Base-by-base conservation (phyloP, 371 early-diverging fungal species). In the Syncephalis plumigaleata region DNA sequence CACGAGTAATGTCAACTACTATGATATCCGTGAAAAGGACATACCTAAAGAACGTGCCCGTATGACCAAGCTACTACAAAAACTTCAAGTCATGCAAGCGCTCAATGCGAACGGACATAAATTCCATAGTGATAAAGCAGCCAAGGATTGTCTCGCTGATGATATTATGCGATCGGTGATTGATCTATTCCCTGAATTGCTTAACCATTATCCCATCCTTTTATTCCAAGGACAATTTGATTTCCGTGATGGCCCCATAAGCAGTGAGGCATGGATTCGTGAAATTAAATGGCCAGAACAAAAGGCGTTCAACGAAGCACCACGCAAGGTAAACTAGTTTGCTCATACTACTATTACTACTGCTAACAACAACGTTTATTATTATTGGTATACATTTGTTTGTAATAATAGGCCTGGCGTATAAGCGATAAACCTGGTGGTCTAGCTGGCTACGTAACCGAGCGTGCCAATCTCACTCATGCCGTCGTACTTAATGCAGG, bases 191-290 rank as follows among this genome's bases (percentile, higher is more conserved):
- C 61, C 61, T 0, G 38, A 43, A 1, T 50, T 75, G 18, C 52
- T 77, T 21, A 59, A 66, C 36, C 44, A 50, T 36, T 45, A 63
- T 53, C 49, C 48, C 5, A 56, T 66, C 13, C 31, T 59, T 7
- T 53, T 56, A 0, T 60, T 44, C 48, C 60, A 58, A 36, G 60
- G 43, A 9, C 61, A 73, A 23, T 77, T 79, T 61, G 79, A 84
- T 56, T 80, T 70, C 52, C 65, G 81, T 40, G 81, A 81, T 49
- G 81, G 75, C 1, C 62, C 71, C 15, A 53, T 71, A 9, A 66
- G 70, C 1, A 70, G 63, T 18, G 69, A 54, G 5, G 53, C 61
- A 23, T 80, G 78, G 79, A 72, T 82, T 52, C 66, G 69, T 15
- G 47, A 48, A 15, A 48, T 77, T 17, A 61, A 73, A 0, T 82